A percentile compares a stretch with the other conserved stretches of the same genome.
phyloP scores from a whole-genome alignment of 371 early-diverging fungal genomes.

The Dichotomocladium elegans region DNA sequence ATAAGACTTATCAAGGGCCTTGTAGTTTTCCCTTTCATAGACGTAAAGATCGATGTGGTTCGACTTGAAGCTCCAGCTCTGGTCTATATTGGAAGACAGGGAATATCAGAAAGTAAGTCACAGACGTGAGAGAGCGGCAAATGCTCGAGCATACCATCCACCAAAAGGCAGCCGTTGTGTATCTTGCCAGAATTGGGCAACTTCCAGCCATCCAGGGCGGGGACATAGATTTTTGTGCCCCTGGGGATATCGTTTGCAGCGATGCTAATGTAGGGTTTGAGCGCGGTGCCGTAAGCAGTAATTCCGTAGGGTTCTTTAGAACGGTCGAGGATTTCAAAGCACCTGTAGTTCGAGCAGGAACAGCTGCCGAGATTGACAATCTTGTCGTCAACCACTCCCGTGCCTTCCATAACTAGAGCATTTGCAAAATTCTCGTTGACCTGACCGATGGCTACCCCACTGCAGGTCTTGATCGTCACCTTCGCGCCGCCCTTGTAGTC shows the following conservation, averaged over 20 bases:
- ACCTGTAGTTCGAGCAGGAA: slow-evolving; percentile 37
- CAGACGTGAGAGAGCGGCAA: too few species aligned
- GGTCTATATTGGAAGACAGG: too few species aligned
- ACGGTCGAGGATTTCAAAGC: slow-evolving; percentile 36
- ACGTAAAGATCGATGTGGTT: slow-evolving; percentile 45
- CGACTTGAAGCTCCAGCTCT: slow-evolving; percentile 40
- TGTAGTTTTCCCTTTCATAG: slow-evolving; percentile 27
- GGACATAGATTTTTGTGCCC: slow-evolving; percentile 43
- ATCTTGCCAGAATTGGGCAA: slow-evolving; percentile 34
- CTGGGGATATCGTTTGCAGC: slow-evolving; percentile 40
- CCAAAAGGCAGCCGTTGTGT: slow-evolving; percentile 48
- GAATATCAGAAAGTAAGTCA: too few species aligned
- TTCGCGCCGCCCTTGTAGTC: slow-evolving; percentile 27
- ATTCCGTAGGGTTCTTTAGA: slow-evolving; percentile 39
- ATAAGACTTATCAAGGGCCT: slow-evolving; percentile 25
- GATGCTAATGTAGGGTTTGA: slow-evolving; percentile 41
- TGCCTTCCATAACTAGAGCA: slow-evolving; percentile 46
- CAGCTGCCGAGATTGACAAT: slow-evolving; percentile 45
- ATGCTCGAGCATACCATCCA: slow-evolving; percentile 26
- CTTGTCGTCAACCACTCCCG: slow-evolving; percentile 35
- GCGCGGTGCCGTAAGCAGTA: slow-evolving; percentile 36
- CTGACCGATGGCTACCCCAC: slow-evolving; percentile 32
- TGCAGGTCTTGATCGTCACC: slow-evolving; percentile 38
- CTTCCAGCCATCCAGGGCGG: slow-evolving; percentile 33
- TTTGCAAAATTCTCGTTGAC: slow-evolving; percentile 38